Evolutionary conservation across 352 stramenopile species (phyloP).

Genomic region (Paralagenidium karlingii): DNA sequence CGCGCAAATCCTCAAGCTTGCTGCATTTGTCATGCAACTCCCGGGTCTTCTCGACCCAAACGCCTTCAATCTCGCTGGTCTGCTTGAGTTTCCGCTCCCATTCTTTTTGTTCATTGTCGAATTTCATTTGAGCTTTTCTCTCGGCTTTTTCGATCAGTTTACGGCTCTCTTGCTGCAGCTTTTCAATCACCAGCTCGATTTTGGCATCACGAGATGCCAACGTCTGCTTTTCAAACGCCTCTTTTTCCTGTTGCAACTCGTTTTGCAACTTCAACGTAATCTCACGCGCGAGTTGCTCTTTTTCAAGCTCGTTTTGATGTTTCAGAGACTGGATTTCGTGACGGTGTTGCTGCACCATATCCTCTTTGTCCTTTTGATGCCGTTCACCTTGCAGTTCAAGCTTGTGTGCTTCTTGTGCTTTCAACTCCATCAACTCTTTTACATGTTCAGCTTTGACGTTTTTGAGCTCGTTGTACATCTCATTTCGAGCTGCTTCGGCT

Average conservation of each 20-base stretch:
- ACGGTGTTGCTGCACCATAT: conserved; percentile 49
- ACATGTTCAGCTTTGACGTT: conserved; percentile 27
- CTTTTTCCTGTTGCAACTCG: conserved; percentile 44
- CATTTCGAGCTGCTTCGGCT: conserved; percentile 37
- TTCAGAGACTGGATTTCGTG: conserved; percentile 29
- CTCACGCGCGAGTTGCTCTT: conserved; percentile 19
- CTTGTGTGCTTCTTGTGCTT: conserved; percentile 22
- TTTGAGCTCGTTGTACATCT: conserved; percentile 36
- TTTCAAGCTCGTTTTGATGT: conserved; percentile 47
- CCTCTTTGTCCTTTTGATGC: conserved; percentile 47
- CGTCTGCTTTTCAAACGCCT: conserved; percentile 56
- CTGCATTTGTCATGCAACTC: conserved; percentile 54
- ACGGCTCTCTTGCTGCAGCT: conserved; percentile 56
- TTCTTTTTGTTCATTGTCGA: conserved; percentile 45
- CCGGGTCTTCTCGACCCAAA: conserved; percentile 82
- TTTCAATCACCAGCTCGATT: conserved; percentile 71
- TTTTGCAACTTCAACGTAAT: conserved; percentile 38
- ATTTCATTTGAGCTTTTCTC: conserved; percentile 24
- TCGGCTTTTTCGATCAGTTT: conserved; percentile 39
- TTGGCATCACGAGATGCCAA: conserved; percentile 57
- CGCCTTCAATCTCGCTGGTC: conserved; percentile 56
- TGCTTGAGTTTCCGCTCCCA: conserved; percentile 64
- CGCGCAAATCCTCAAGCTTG: conserved; percentile 26
- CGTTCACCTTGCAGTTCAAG: conserved; percentile 19
- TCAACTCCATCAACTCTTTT: conserved; percentile 53